phyloP scores from a whole-genome alignment of 768 basidiomycete genomes.

The Kwoniella botswanensis region DNA sequence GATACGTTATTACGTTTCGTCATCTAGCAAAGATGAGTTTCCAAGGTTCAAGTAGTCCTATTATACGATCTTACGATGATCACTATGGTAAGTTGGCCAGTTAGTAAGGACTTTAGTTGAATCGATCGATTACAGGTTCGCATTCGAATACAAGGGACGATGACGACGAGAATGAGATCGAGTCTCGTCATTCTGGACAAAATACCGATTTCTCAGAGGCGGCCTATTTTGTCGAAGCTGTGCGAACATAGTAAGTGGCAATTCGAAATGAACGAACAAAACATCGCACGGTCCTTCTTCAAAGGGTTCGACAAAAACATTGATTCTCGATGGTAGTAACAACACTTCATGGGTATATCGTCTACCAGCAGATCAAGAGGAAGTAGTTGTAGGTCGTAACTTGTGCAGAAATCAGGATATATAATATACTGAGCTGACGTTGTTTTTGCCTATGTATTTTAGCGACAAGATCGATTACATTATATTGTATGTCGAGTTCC shows the following conservation, averaged over 20 bases:
- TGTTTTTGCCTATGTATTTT: background rate
- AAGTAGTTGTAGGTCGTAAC: conserved; percentile 20
- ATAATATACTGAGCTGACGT: background rate
- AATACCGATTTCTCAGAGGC: conserved; percentile 6
- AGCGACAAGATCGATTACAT: conserved; percentile 28
- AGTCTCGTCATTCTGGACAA: conserved; percentile 14
- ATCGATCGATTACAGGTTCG: background rate
- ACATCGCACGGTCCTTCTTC: background rate
- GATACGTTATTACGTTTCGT: too few species aligned
- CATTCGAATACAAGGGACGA: background rate
- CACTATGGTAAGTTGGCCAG: background rate
- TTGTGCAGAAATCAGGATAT: too few species aligned
- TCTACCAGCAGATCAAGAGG: conserved; percentile 28
- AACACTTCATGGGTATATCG: conserved; percentile 25
- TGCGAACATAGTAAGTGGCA: conserved; percentile 15
- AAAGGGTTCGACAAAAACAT: background rate
- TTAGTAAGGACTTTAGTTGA: background rate
- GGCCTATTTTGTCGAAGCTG: conserved; percentile 21
- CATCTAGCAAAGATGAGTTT: background rate
- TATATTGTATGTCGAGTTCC: conserved; percentile 19
- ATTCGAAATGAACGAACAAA: background rate
- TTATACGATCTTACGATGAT: background rate
- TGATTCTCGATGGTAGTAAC: conserved; percentile 12
- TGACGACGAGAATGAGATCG: background rate
- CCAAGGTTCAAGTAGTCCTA: background rate